Percentiles rank a stretch among this genome's conserved stretches.
Conservation (phyloP, 805 yeast genomes). For the Nakazawaea populi region DNA sequence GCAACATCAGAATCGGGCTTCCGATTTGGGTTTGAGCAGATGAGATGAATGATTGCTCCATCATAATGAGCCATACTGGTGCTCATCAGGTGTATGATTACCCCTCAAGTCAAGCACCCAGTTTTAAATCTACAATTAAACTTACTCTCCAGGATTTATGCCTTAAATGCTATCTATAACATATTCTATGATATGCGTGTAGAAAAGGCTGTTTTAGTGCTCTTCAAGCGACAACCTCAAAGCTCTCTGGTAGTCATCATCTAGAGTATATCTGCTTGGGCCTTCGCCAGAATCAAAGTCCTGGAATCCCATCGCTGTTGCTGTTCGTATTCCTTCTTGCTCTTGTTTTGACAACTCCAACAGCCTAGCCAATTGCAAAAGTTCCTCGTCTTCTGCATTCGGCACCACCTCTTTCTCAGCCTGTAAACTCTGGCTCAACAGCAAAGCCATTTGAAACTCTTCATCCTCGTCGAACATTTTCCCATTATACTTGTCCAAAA, state of each 20-base stretch:
- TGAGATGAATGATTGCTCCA: no score
- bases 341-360: slow-evolving; percentile 1
- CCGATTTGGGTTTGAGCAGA: no score
- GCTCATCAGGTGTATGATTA: no score
- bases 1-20: no score
- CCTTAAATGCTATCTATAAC: no score
- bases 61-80: no score
- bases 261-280: not conserved
- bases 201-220: not conserved
- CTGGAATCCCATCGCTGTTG: no score
- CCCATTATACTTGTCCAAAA: slow-evolving; percentile 44
- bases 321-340: not conserved
- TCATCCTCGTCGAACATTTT: slow-evolving; percentile 31
- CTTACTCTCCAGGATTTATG: no score
- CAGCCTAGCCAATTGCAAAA: not conserved
- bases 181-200: no score
- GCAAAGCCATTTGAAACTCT: slow-evolving; percentile 35
- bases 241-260: not conserved
- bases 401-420: not conserved
- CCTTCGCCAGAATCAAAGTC: no score
- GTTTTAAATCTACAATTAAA: no score
- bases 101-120: no score
- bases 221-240: not conserved
- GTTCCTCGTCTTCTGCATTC: not conserved
- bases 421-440: slow-evolving; percentile 28